Percentiles rank a stretch among this genome's conserved stretches.
Evolutionary conservation across 352 stramenopile genomes (phyloP).

Genomic region (Phytophthora litchii): DNA sequence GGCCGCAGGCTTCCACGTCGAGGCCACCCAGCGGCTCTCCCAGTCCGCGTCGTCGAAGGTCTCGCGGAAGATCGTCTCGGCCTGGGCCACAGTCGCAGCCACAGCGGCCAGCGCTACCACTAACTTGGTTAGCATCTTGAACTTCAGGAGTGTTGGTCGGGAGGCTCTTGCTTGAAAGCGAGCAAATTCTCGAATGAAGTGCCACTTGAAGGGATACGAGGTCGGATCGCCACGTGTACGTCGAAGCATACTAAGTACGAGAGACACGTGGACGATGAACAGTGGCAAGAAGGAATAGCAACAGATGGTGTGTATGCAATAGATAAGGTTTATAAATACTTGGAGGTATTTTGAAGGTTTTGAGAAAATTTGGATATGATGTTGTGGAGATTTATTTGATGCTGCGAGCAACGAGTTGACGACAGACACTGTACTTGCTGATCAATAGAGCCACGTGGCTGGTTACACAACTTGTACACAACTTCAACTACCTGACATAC

Average conservation of each 20-base stretch:
- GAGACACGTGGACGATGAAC: constrained; percentile 26
- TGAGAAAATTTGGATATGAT: not conserved
- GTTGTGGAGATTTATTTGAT: not conserved
- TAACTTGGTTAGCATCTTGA: constrained; percentile 68
- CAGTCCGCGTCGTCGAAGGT: constrained; percentile 92
- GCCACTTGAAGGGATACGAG: not conserved
- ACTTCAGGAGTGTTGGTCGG: constrained; percentile 23
- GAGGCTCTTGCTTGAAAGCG: constrained; percentile 18
- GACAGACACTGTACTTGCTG: constrained; percentile 13
- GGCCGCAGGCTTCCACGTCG: constrained; percentile 92
- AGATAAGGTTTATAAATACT: not conserved
- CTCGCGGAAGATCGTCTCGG: constrained; percentile 94
- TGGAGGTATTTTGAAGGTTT: not conserved
- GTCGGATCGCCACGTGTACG: constrained; percentile 40
- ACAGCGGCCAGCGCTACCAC: constrained; percentile 58
- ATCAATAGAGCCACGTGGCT: constrained; percentile 20
- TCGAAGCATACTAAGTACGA: constrained; percentile 19
- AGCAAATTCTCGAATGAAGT: constrained; percentile 40
- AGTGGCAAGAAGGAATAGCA: not conserved
- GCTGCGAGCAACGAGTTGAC: constrained; percentile 5
- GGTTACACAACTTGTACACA: constrained; percentile 21
- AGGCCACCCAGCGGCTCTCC: constrained; percentile 85
- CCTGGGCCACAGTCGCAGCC: constrained; percentile 52
- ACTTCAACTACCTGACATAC: constrained; percentile 16
- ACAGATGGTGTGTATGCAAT: not conserved